Conservation (phyloP, 2,329 filamentous ascomycete genomes). For the Fusarium veterinarium region DNA sequence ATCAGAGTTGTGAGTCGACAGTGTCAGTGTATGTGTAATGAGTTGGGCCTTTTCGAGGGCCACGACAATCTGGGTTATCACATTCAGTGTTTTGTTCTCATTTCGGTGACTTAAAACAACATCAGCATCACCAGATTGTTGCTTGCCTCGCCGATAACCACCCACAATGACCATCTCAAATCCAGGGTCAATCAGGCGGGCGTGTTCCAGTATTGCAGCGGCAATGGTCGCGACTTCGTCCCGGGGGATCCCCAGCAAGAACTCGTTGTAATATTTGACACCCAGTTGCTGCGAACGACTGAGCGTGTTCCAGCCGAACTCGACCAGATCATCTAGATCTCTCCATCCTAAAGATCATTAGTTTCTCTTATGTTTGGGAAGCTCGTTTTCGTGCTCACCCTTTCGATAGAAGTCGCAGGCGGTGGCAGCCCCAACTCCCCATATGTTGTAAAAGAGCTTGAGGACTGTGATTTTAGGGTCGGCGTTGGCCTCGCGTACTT, state of each 20-base stretch:
- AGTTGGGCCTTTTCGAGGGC: conserved; percentile 75
- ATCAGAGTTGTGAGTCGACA: conserved; percentile 77
- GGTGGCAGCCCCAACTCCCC: conserved; percentile 88
- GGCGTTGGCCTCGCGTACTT: conserved; percentile 71
- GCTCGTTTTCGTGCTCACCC: conserved; percentile 45
- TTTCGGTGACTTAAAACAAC: conserved; percentile 84
- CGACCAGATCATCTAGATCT: conserved; percentile 86
- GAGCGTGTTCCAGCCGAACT: conserved; percentile 80
- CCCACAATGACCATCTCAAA: conserved; percentile 75
- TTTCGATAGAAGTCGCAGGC: conserved; percentile 84
- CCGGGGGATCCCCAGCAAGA: conserved; percentile 77
- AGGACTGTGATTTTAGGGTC: conserved; percentile 75
- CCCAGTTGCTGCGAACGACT: conserved; percentile 91
- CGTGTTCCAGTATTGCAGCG: conserved; percentile 71
- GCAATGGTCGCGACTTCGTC: conserved; percentile 79
- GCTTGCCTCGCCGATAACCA: conserved; percentile 83
- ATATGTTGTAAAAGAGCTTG: conserved; percentile 82
- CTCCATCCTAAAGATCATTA: conserved; percentile 69
- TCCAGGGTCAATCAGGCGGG: conserved; percentile 68
- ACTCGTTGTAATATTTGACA: conserved; percentile 92
- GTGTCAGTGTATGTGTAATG: conserved; percentile 83
- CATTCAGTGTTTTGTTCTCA: conserved; percentile 71
- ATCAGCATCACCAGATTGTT: conserved; percentile 83
- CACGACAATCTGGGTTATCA: conserved; percentile 78
- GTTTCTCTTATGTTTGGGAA: not conserved